These are phyloP conservation scores for Yarrowia divulgata DNA, from an alignment of 805 yeast genomes.

Conservation along the genomic window DNA sequence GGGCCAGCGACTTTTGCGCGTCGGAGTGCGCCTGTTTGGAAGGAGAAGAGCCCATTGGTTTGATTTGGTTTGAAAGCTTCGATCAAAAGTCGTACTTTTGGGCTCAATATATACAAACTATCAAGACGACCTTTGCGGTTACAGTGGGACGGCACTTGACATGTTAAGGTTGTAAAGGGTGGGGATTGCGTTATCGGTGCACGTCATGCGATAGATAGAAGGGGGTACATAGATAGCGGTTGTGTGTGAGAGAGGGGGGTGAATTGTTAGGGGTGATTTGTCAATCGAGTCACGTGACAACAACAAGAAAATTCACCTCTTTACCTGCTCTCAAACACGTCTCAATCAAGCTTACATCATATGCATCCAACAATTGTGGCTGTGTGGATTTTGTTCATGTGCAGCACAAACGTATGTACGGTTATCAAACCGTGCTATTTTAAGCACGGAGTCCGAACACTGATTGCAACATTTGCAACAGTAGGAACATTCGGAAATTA, in stretches of 20 bases:
- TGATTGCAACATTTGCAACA: too few relatives aligned
- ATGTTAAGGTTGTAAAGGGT: constrained; percentile 26
- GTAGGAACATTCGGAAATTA: not conserved
- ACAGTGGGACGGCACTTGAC: constrained; percentile 15
- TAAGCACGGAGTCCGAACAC: constrained; percentile 11
- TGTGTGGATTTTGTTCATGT: constrained; percentile 3
- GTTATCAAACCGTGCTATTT: constrained; percentile 17
- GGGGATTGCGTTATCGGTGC: constrained; percentile 38
- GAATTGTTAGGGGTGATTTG: too few relatives aligned
- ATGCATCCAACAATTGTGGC: constrained; percentile 4
- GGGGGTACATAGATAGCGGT: not conserved
- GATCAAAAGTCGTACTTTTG: too few relatives aligned
- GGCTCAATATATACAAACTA: not conserved
- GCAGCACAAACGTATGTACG: too few relatives aligned
- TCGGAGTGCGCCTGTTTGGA: constrained; percentile 21
- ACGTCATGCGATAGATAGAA: constrained; percentile 7
- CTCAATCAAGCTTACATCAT: too few relatives aligned
- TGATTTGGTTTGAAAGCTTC: too few relatives aligned
- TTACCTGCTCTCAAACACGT: not conserved
- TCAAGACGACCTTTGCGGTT: constrained; percentile 9
- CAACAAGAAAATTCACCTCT: too few relatives aligned
- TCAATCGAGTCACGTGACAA: too few relatives aligned
- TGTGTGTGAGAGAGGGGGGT: not conserved
- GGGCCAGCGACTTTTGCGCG: constrained; percentile 24
- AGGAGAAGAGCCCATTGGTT: constrained; percentile 13